Conservation (phyloP, 2,329 filamentous ascomycete genomes). For the Colletotrichum cordylinicola region DNA sequence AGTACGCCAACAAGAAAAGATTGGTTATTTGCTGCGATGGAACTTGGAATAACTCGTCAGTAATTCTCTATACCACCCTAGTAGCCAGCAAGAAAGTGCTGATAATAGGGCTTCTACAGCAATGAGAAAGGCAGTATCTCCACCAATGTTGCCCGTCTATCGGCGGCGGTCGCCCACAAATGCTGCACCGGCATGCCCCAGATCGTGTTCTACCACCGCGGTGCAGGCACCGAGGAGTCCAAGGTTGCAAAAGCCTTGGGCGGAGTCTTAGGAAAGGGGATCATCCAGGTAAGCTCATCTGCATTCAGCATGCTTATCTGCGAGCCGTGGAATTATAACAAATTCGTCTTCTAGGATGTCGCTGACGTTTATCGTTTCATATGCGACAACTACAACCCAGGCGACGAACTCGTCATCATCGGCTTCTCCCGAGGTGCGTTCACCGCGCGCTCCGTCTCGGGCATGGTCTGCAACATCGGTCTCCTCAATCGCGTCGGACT, state of each 20-base stretch:
- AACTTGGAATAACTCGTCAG: conserved; percentile 36
- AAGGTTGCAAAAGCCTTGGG: conserved; percentile 27
- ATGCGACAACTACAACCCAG: conserved; percentile 38
- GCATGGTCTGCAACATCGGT: conserved; percentile 24
- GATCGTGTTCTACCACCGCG: conserved; percentile 41
- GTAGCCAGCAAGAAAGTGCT: not conserved
- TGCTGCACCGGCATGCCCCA: conserved; percentile 36
- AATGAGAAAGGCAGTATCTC: conserved; percentile 3
- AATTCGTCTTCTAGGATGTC: conserved; percentile 30
- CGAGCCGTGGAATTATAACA: too few relatives aligned
- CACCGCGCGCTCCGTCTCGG: conserved; percentile 39
- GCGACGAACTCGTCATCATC: conserved; percentile 38
- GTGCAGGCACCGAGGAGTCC: conserved; percentile 33
- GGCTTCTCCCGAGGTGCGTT: conserved; percentile 43
- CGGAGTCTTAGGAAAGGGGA: conserved; percentile 29
- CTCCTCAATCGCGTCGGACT: conserved; percentile 19
- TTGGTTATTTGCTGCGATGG: conserved; percentile 42
- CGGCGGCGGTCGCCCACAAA: conserved; percentile 32
- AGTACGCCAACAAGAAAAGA: conserved; percentile 23
- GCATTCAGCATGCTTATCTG: not conserved
- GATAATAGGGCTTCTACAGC: not conserved
- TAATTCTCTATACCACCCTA: not conserved
- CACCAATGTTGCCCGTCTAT: conserved; percentile 39
- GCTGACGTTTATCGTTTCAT: conserved; percentile 41
- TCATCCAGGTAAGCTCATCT: conserved; percentile 16